These are phyloP conservation scores for Botrytis elliptica DNA, from an alignment of 2,329 filamentous ascomycete genomes.

Conservation along the genomic window DNA sequence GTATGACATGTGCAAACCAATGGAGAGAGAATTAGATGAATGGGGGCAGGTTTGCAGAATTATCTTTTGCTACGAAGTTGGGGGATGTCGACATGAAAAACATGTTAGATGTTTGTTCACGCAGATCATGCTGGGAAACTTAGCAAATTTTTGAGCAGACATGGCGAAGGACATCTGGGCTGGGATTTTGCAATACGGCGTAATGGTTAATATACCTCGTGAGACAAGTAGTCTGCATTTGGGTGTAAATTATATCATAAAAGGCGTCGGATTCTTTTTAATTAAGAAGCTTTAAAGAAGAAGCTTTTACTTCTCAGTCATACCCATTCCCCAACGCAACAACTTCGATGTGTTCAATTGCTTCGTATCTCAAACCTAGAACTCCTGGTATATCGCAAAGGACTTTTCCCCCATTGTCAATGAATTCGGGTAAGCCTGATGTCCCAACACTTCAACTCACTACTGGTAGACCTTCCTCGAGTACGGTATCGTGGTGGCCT, in stretches of 20 bases:
- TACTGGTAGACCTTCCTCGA: constrained; percentile 23
- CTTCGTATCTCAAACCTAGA: constrained; percentile 10
- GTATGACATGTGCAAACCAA: constrained; percentile 63
- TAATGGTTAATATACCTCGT: constrained; percentile 7
- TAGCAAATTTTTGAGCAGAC: not conserved
- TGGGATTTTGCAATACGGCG: constrained; percentile 1
- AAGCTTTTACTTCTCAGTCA: not conserved
- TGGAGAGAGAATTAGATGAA: constrained; percentile 62
- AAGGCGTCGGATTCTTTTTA: not conserved
- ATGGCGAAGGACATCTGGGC: not conserved
- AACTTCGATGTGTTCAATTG: not conserved
- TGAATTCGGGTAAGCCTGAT: not conserved
- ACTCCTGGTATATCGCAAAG: constrained; percentile 28
- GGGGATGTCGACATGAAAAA: not conserved
- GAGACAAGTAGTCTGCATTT: constrained; percentile 15
- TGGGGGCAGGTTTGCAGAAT: not conserved
- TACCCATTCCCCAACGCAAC: not conserved
- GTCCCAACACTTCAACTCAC: constrained; percentile 15
- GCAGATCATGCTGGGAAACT: not conserved
- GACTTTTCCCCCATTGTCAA: not conserved
- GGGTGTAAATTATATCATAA: constrained; percentile 9
- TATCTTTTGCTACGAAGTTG: not conserved
- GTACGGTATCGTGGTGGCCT: not conserved
- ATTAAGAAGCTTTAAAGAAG: not conserved
- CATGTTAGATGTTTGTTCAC: not conserved